Conservation (phyloP, 73 alveolate species). For the Paramecium pentaurelia region DNA sequence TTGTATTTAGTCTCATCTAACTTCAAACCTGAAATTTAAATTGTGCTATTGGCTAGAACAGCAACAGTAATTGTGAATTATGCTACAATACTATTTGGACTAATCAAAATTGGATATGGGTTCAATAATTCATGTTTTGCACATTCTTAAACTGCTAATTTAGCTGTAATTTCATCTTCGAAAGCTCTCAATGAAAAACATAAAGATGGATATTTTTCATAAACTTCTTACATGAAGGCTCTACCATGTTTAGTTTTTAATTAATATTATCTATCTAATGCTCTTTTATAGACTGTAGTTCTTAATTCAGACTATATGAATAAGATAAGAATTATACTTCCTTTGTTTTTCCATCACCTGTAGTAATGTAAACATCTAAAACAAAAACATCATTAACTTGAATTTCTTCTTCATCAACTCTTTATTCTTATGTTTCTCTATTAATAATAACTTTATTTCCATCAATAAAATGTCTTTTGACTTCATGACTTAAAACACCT, state of each 20-base stretch:
- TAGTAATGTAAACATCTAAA: slow-evolving; percentile 79
- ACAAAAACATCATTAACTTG: slow-evolving; percentile 91
- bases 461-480: slow-evolving; percentile 95
- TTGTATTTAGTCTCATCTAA: slow-evolving; percentile 53
- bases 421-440: slow-evolving; percentile 88
- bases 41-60: slow-evolving; percentile 76
- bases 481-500: slow-evolving; percentile 95
- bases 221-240: slow-evolving; percentile 87
- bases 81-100: slow-evolving; percentile 85
- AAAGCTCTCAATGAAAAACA: slow-evolving; percentile 91
- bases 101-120: slow-evolving; percentile 86
- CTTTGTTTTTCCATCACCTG: slow-evolving; percentile 94
- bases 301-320: slow-evolving; percentile 75
- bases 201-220: slow-evolving; percentile 90
- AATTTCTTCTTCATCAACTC: slow-evolving; percentile 91
- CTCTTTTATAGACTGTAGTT: slow-evolving; percentile 97
- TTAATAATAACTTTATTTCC: slow-evolving; percentile 92
- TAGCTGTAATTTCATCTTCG: slow-evolving; percentile 88
- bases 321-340: slow-evolving; percentile 44
- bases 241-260: slow-evolving; percentile 79
- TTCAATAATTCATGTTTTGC: slow-evolving; percentile 82
- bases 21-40: slow-evolving; percentile 67
- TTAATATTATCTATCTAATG: slow-evolving; percentile 77
- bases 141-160: slow-evolving; percentile 92
- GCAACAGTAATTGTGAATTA: slow-evolving; percentile 89